These are phyloP conservation scores for Claviceps sp. DNA, from an alignment of 2,329 filamentous ascomycete genomes.

Conservation along the genomic window DNA sequence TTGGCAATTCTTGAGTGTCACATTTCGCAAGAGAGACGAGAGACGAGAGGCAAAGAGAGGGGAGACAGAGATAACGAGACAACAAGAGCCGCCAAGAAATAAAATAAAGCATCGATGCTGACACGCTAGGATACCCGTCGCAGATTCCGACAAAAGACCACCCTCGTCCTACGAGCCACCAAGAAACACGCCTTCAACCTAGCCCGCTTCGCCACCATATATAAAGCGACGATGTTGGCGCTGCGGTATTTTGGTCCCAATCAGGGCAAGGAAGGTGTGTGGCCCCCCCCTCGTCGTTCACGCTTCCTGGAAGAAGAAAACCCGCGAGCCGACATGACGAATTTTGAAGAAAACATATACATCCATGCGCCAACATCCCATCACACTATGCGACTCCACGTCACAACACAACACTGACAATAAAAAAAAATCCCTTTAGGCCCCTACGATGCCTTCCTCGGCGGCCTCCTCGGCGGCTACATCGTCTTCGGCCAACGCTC, in stretches of 20 bases:
- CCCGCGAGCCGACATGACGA: neutral
- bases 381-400: neutral
- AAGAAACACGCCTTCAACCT: slow-evolving; percentile 84
- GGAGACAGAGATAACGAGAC: neutral
- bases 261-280: slow-evolving; percentile 43
- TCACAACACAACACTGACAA: too few species aligned
- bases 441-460: slow-evolving; percentile 71
- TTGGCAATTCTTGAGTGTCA: neutral
- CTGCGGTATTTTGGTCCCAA: slow-evolving; percentile 50
- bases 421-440: slow-evolving; percentile 22
- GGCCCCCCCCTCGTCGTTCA: neutral
- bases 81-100: neutral
- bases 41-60: too few species aligned
- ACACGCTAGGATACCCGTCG: neutral
- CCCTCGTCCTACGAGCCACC: slow-evolving; percentile 73
- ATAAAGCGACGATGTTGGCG: slow-evolving; percentile 70
- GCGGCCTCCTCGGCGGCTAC: slow-evolving; percentile 82
- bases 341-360: neutral
- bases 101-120: too few species aligned
- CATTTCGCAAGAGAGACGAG: neutral
- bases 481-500: slow-evolving; percentile 67
- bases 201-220: slow-evolving; percentile 79
- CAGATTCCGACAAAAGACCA: slow-evolving; percentile 60
- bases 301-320: neutral
- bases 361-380: neutral